Percentiles rank a stretch among this genome's conserved stretches.
phyloP scores from a whole-genome alignment of 495 filamentous ascomycete genomes.

The Aspergillus wentii region DNA sequence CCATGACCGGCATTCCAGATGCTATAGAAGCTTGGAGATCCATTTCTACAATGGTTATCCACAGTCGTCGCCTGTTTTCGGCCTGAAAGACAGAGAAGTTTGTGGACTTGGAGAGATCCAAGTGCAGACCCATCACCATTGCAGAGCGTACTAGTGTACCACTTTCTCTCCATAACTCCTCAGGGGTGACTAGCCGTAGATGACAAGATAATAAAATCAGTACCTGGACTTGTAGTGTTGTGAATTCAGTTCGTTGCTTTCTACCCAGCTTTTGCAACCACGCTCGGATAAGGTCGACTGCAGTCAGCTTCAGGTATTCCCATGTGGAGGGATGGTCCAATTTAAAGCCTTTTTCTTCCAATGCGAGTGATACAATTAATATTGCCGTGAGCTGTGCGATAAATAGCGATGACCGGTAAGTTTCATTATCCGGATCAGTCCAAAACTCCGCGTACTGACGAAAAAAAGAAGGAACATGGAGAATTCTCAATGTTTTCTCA shows the following conservation, averaged over 20 bases:
- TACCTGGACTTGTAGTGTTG: constrained; percentile 17
- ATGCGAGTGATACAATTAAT: constrained; percentile 14
- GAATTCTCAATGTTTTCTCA: constrained; percentile 17
- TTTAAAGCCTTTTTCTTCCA: constrained; percentile 11
- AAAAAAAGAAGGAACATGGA: constrained; percentile 21
- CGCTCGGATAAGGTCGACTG: constrained; percentile 15
- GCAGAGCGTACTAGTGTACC: constrained; percentile 52
- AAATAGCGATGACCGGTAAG: constrained; percentile 5
- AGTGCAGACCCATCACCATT: constrained; percentile 57
- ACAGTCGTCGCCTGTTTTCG: constrained; percentile 35
- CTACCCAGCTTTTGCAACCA: constrained; percentile 30
- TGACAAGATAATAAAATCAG: constrained; percentile 41
- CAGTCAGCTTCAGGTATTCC: constrained; percentile 23
- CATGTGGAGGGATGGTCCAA: constrained; percentile 30
- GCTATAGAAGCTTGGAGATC: constrained; percentile 34
- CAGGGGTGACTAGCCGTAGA: constrained; percentile 31
- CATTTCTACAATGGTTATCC: constrained; percentile 41
- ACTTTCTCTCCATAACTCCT: constrained; percentile 50
- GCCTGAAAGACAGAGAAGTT: constrained; percentile 24
- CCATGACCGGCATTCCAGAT: constrained; percentile 34
- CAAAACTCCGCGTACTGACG: constrained; percentile 18
- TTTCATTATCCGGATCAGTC: constrained; percentile 6
- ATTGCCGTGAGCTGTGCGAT: constrained; percentile 17
- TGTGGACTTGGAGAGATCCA: constrained; percentile 35
- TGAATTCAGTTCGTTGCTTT: constrained; percentile 35